Evolutionary conservation across 345 rosid genomes (phyloP).

Genomic region (Anastatica hierochuntica): DNA sequence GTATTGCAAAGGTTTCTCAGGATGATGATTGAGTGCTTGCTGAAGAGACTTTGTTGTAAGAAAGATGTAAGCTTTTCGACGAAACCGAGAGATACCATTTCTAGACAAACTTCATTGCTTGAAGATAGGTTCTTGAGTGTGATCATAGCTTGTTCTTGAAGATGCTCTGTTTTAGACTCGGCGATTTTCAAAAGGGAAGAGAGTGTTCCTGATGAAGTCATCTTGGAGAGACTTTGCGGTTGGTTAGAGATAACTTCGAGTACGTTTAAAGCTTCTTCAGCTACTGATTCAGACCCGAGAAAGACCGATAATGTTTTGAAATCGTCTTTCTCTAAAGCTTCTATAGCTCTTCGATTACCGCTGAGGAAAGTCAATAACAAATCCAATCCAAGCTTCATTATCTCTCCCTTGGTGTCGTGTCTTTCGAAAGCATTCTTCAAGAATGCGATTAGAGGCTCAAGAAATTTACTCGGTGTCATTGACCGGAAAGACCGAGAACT

Average conservation of each 20-base stretch:
- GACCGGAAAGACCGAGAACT: slow-evolving; percentile 28
- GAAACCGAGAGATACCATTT: slow-evolving; percentile 38
- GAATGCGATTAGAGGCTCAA: slow-evolving; percentile 42
- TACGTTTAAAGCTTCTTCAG: slow-evolving; percentile 44
- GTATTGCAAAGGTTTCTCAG: slow-evolving; percentile 43
- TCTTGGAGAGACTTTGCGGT: slow-evolving; percentile 28
- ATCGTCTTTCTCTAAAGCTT: slow-evolving; percentile 35
- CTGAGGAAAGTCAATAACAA: slow-evolving; percentile 37
- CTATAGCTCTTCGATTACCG: slow-evolving; percentile 35
- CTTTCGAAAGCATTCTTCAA: slow-evolving; percentile 41
- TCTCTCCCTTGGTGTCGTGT: slow-evolving; percentile 20
- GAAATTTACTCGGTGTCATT: slow-evolving; percentile 37
- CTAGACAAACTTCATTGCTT: slow-evolving; percentile 33
- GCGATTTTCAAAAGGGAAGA: slow-evolving; percentile 38
- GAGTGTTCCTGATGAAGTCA: slow-evolving; percentile 43
- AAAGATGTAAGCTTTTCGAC: slow-evolving; percentile 47
- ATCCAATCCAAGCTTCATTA: slow-evolving; percentile 36
- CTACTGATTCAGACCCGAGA: slow-evolving; percentile 41
- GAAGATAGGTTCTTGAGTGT: slow-evolving; percentile 49
- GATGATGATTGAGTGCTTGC: slow-evolving; percentile 33
- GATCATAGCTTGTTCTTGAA: slow-evolving; percentile 45
- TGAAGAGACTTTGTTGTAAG: slow-evolving; percentile 34
- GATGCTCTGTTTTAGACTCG: slow-evolving; percentile 26
- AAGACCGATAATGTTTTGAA: slow-evolving; percentile 37
- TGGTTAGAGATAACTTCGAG: slow-evolving; percentile 45